Evolutionary conservation across 441 rosid species (phyloP), one percentile per base, ranked within the genome.

Genomic region (Corymbia calophylla): DNA sequence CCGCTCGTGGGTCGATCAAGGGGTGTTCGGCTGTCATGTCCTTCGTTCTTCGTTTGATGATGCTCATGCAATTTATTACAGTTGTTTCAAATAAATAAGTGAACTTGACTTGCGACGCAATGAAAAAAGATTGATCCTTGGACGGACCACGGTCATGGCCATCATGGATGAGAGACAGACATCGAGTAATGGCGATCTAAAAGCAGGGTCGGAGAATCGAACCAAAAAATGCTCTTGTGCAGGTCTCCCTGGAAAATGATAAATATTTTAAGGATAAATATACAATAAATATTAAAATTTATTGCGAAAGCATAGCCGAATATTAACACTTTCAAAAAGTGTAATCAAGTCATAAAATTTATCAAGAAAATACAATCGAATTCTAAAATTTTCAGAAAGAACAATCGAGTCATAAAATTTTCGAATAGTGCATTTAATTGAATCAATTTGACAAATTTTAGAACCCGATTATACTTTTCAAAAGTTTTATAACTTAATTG

Each of bases 381-480:
- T 9, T 23, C 25, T 58, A 58, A 58, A 1, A 4, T 23, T 0
- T 58, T 0, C 2, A 4, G 0, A 58, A 58, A 25, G 0, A 23
- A 0, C 1, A 10, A 60, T 60, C 8, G 3, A 60, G 0, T 58
- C 0, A 39, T 58, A 58, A 23, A 58, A 58, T 0, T 2, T 39
- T 39, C 44, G 6, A 39, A 39, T 5, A 5, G 44, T 39, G 44
- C 44, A 58, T 1, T 9, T 25, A 3, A 58, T 58, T 58, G 1
- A 6, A 4, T 1, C 0, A 0, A 56, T 56, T 4, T 56, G 14
- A 56, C 25, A 9, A 56, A 23, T 56, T 56, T 23, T 23, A 23
- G 0, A 1, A 23, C 0, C 10, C 10, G 25, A 4, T 58, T 25
- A 0, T 2, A 58, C 0, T 9, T 56, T 58, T 58, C 10, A 0